Conservation (phyloP, 371 early-diverging fungal genomes). For the Mortierella sp. region DNA sequence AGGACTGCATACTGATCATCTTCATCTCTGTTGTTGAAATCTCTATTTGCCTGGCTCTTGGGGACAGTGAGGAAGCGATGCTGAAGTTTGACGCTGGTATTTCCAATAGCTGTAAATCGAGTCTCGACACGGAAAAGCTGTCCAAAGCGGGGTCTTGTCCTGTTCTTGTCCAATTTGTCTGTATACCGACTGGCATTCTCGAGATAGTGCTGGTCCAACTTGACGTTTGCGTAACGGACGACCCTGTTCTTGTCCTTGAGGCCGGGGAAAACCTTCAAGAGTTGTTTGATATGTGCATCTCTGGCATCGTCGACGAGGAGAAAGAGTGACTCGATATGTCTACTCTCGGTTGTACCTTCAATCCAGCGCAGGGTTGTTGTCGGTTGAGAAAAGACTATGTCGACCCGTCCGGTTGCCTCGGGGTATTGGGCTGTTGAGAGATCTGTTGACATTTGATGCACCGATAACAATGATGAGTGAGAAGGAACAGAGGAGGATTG, state of each 20-base stretch:
- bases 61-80: constrained; percentile 47
- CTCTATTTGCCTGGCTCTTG: constrained; percentile 27
- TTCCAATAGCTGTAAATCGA: constrained; percentile 29
- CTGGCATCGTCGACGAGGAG: constrained; percentile 39
- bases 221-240: constrained; percentile 37
- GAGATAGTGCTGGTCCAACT: constrained; percentile 33
- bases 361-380: constrained; percentile 22
- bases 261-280: constrained; percentile 19
- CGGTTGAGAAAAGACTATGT: constrained; percentile 24
- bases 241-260: constrained; percentile 26
- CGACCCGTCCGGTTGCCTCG: constrained; percentile 12
- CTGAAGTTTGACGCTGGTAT: constrained; percentile 30
- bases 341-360: constrained; percentile 23
- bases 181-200: constrained; percentile 3
- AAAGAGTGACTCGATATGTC: constrained; percentile 30
- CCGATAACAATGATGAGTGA: background rate
- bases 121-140: constrained; percentile 38
- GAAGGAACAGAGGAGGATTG: background rate
- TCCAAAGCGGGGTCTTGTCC: constrained; percentile 16
- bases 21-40: constrained; percentile 37
- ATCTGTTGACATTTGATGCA: constrained; percentile 26
- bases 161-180: background rate
- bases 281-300: constrained; percentile 32
- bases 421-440: constrained; percentile 17
- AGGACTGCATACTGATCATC: constrained; percentile 18